Conservation (phyloP, 2,329 filamentous ascomycete species). For the Colletotrichum costaricense region DNA sequence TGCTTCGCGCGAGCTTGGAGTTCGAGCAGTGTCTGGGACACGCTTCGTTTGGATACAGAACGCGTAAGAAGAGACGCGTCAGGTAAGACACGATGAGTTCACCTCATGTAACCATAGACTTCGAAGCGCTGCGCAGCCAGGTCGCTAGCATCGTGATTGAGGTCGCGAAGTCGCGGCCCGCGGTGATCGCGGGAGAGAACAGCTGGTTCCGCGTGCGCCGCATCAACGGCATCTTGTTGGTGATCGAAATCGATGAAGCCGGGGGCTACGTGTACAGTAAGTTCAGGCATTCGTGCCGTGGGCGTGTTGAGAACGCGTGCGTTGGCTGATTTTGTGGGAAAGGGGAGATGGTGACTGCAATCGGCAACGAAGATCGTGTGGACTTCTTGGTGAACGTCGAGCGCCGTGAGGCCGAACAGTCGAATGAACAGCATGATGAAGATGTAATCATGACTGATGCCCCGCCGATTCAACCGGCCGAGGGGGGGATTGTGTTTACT, state of each 20-base stretch:
- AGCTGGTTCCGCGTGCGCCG: no score
- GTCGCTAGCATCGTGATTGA: fast-evolving
- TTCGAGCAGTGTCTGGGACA: no score
- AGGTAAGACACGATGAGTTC: no score
- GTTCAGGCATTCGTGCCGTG: background rate
- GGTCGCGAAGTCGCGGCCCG: background rate
- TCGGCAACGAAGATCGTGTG: background rate
- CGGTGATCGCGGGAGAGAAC: background rate
- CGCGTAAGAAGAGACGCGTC: no score
- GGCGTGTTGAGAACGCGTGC: background rate
- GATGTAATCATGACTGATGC: background rate
- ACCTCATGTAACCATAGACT: no score
- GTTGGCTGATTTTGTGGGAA: background rate
- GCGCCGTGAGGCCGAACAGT: background rate
- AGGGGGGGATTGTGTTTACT: background rate
- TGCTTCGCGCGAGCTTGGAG: no score
- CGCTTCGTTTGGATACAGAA: no score
- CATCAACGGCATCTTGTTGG: no score
- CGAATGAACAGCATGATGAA: background rate
- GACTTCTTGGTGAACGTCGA: background rate
- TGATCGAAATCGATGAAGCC: no score
- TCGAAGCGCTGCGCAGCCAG: no score
- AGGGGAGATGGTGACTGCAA: background rate
- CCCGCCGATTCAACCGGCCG: no score
- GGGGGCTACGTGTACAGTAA: background rate